phyloP scores from a whole-genome alignment of 2,329 filamentous ascomycete species.

The Eurotiales sp. region DNA sequence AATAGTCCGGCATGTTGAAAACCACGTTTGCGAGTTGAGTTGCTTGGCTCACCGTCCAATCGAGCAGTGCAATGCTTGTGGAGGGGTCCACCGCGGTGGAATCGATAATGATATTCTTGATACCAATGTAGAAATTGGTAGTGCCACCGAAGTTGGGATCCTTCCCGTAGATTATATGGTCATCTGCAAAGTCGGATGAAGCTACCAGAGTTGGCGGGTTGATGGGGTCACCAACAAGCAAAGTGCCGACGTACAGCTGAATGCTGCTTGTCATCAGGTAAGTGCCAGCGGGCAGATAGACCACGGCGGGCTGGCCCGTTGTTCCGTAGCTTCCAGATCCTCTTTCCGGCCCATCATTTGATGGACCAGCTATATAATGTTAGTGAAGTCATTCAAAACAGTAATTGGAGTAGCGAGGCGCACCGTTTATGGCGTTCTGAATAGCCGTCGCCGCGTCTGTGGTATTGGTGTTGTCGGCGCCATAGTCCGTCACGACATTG shows the following conservation, averaged over 20 bases:
- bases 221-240: slow-evolving; percentile 30
- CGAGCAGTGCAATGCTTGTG: slow-evolving; percentile 24
- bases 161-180: slow-evolving; percentile 27
- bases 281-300: slow-evolving; percentile 27
- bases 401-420: not conserved
- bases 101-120: slow-evolving; percentile 33
- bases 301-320: slow-evolving; percentile 26
- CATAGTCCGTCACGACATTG: slow-evolving; percentile 32
- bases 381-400: not conserved
- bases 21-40: slow-evolving; percentile 29
- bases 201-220: slow-evolving; percentile 29
- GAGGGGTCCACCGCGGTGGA: slow-evolving; percentile 21
- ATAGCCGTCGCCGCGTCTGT: slow-evolving; percentile 27
- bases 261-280: slow-evolving; percentile 25
- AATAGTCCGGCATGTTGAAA: slow-evolving; percentile 29
- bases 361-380: slow-evolving; percentile 20
- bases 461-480: slow-evolving; percentile 31
- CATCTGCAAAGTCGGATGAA: slow-evolving; percentile 21
- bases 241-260: slow-evolving; percentile 26
- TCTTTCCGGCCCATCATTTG: slow-evolving; percentile 22
- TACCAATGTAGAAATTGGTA: slow-evolving; percentile 29
- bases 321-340: slow-evolving; percentile 25
- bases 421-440: slow-evolving; percentile 29
- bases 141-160: slow-evolving; percentile 19
- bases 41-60: slow-evolving; percentile 34